Evolutionary conservation across 139 green algal genomes (phyloP), one percentile per base, ranked within the genome.

Genomic region (Chlamydomonas eustigma): DNA sequence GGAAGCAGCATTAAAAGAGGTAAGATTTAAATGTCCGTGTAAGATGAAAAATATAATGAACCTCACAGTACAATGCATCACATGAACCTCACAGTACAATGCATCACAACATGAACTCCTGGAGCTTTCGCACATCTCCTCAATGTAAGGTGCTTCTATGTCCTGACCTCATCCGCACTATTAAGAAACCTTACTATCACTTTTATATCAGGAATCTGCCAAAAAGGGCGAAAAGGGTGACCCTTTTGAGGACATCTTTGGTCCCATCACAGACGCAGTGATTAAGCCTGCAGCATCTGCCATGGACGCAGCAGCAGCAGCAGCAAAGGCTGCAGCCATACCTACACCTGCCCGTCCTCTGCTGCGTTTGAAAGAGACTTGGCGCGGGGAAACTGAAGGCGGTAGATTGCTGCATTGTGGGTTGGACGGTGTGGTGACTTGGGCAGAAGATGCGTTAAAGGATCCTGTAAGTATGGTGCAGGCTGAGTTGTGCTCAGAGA

Each of bases 221-320:
- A 58, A 58, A 58, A 12, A 58, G 44, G 44, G 12, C 12, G 12
- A 28, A 58, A 18, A 18, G 12, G 44, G 18, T 28, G 58, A 70
- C 58, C 58, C 58, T 28, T 70, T 70, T n/a, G 65, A 72, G 28
- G 65, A 72, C 65, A 38, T 39, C 28, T 72, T 72, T 39, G 65
- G 18, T 6, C 65, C 65, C 8, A 39, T 72, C 18, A 39, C 18
- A 33, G 22, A 72, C 65, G 65, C 28, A 28, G 65, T 4, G 24
- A 72, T 72, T 12, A 72, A 72, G 65, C 4, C 65, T n/a, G 65
- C 8, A 12, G 65, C 39, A 24, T n/a, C n/a, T n/a, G n/a, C n/a
- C n/a, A n/a, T n/a, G n/a, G n/a, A n/a, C n/a, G n/a, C n/a, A n/a
- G n/a, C n/a, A n/a, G 65, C 8, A 12, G 65, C 39, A 24, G 65